Conservation (phyloP, 2,329 filamentous ascomycete species). For the Colletotrichum navitas region DNA sequence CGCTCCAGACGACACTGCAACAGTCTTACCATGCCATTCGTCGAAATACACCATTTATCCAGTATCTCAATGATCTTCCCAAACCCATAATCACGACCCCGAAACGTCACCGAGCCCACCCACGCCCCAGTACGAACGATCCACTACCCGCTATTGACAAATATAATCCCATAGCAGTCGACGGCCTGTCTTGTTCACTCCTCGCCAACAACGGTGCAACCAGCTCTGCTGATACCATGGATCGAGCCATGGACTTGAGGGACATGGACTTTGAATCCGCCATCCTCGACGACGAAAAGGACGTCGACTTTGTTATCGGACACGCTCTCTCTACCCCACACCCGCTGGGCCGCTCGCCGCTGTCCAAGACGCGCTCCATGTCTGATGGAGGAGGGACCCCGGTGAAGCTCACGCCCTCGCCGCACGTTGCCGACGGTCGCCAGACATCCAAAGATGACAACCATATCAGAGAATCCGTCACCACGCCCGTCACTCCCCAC, state of each 20-base stretch:
- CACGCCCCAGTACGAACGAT: constrained; percentile 18
- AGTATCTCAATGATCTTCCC: constrained; percentile 7
- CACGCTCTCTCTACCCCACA: constrained; percentile 32
- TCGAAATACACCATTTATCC: neutral
- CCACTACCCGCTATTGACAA: constrained; percentile 32
- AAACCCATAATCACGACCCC: constrained; percentile 19
- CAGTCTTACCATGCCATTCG: constrained; percentile 25
- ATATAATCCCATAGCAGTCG: constrained; percentile 20
- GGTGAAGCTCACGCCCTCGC: constrained; percentile 69
- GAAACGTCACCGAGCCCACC: constrained; percentile 14
- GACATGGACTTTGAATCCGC: constrained; percentile 50
- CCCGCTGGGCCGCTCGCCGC: constrained; percentile 53
- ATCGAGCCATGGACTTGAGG: constrained; percentile 36
- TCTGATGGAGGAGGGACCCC: constrained; percentile 73
- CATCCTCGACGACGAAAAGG: constrained; percentile 49
- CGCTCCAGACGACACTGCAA: neutral
- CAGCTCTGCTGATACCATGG: constrained; percentile 21
- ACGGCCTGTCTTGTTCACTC: neutral
- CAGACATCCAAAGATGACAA: constrained; percentile 76
- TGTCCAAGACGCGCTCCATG: constrained; percentile 71
- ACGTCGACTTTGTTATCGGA: constrained; percentile 18
- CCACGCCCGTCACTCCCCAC: constrained; percentile 76
- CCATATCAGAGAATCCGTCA: constrained; percentile 58
- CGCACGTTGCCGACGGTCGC: constrained; percentile 66
- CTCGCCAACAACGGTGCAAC: constrained; percentile 13